Base-by-base conservation (phyloP, 768 basidiomycete genomes). In the Tylopilus cervinicoccineus region DNA sequence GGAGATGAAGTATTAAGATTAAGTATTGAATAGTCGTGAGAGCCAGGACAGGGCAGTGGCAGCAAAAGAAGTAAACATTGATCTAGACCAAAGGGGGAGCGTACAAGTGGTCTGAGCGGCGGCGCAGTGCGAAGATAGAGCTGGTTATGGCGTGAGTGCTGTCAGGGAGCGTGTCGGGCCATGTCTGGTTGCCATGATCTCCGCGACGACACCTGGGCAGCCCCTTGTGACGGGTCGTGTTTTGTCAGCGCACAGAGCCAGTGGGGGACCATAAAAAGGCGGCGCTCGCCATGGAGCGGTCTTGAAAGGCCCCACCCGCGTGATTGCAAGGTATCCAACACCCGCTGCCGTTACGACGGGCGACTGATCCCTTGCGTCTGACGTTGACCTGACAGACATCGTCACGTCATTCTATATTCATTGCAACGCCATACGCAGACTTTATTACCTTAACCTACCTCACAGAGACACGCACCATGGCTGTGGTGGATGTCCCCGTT, bases 1-100 rank as follows among this genome's bases (percentile, higher is more conserved):
- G 14, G 68, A 74, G 24, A 88, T 31, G 78, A 81, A 68, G 90
- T 82, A 2, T 64, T 90, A 53, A 68, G 66, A 34, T 34, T 34
- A 34, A 50, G 70, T 87, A 51, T 65, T 93, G 17, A 69, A 64
- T 74, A 14, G 50, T 62, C 12, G 36, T 59, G 36, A 55, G 60
- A 29, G 63, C 54, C 48, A 51, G 50, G 38, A 34, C 43, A 36
- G 48, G 44, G 20, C 4, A 27, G 38, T 10, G 28, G 12, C 4
- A 32, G 29, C 14, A 33, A 20, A 32, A 41, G 22, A 36, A 40
- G 51, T n/a, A n/a, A n/a, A 54, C 31, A 16, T 31, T 17, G 48
- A 41, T 31, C 7, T 17, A 23, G 36, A 23, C 19, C 19, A 23
- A 31, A 31, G 36, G 45, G 45, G 29, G 8, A 33, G 14, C 34